Evolutionary conservation across 108 stramenopile genomes (phyloP).

Genomic region (Nannochloropsis oceanica): DNA sequence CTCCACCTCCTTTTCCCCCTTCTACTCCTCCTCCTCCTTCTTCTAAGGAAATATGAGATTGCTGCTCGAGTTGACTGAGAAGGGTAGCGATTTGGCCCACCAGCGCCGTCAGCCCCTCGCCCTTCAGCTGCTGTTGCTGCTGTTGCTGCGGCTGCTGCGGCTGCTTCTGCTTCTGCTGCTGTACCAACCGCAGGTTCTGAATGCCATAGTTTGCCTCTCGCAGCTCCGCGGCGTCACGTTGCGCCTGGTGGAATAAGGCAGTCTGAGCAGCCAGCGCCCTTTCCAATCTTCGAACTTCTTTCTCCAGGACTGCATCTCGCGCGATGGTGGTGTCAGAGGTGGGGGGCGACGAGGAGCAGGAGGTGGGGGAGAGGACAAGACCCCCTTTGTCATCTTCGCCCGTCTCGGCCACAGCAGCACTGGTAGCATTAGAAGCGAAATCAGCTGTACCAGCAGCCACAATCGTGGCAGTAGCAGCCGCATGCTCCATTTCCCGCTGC

Average conservation of each 20-base stretch:
- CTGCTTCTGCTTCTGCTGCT: neutral
- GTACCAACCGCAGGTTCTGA: neutral
- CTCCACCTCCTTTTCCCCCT: too few relatives aligned
- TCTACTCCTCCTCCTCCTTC: too few relatives aligned
- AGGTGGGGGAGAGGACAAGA: neutral
- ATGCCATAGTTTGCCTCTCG: neutral
- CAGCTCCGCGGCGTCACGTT: neutral
- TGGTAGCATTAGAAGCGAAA: neutral
- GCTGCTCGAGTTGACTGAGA: too few relatives aligned
- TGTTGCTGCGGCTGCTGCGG: neutral
- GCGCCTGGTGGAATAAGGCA: neutral
- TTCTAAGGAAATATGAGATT: too few relatives aligned
- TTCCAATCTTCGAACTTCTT: neutral
- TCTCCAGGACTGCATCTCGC: neutral
- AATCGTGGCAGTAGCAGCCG: neutral
- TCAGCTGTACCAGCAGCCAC: neutral
- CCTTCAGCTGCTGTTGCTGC: neutral
- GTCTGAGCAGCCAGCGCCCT: neutral
- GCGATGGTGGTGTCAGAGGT: neutral
- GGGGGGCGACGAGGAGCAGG: neutral
- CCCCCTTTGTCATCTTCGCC: neutral
- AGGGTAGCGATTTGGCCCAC: too few relatives aligned
- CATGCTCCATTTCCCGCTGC: neutral
- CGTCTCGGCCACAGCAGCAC: neutral
- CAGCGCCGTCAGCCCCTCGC: too few relatives aligned